Base-by-base conservation (phyloP, 1,284 basidiomycete species). In the Irpex sp. region DNA sequence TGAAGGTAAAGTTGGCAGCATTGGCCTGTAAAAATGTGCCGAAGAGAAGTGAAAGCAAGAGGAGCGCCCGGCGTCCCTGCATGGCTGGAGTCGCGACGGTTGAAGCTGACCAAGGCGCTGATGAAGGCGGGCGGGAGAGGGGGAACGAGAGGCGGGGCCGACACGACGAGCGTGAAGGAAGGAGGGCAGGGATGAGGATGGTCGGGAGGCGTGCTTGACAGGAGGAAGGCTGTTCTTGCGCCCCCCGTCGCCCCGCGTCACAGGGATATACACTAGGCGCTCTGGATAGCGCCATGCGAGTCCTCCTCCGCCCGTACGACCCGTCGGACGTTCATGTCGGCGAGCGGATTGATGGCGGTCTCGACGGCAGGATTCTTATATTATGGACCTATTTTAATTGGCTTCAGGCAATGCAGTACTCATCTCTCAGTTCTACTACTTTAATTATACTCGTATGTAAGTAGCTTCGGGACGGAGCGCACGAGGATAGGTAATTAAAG, bases 1-100 rank as follows among this genome's bases (percentile, higher is more conserved):
- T 74, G 68, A 86, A 85, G 49, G 76, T 82, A 76, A 91, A 90
- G 40, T 74, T 73, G 54, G 72, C 72, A 9, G 85, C 82, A 51
- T 69, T 65, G 15, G 72, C 74, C 56, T 59, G 67, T 52, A 65
- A 67, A 63, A 44, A 73, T 17, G 67, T 62, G 65, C 65, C 68
- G 62, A 71, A 59, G 47, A 73, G 69, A 52, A 70, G 57, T 21
- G 72, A 51, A 49, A 64, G 61, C 52, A 66, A 66, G 59, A 72
- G 63, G 67, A 68, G 68, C 62, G 55, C 64, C 62, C 66, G 63
- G 63, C 63, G 66, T 48, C 57, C 65, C 59, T 68, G 65, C 70
- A 71, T 71, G 56, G 57, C 64, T 66, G 11, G 26, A 21, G 34
- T 9, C 9, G 11, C 7, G 48, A 31, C 57, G 34, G 40, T 21